phyloP scores from a whole-genome alignment of 495 filamentous ascomycete genomes.

The Lophiotrema nucula region DNA sequence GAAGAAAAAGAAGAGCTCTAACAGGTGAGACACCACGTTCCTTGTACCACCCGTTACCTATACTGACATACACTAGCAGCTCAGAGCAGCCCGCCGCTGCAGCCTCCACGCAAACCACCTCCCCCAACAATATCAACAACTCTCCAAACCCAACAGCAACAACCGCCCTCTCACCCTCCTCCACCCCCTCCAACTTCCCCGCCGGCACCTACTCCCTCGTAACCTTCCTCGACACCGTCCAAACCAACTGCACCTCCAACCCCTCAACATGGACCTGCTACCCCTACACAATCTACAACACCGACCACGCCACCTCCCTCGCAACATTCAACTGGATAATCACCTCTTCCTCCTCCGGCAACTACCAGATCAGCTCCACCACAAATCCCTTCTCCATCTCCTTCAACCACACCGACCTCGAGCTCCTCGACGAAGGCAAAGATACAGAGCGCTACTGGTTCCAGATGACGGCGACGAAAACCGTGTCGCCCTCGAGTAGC shows the following conservation, averaged over 20 bases:
- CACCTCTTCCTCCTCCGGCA: slow-evolving; percentile 19
- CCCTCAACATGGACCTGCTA: slow-evolving; percentile 56
- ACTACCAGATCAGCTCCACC: slow-evolving; percentile 48
- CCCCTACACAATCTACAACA: slow-evolving; percentile 50
- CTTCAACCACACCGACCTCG: slow-evolving; percentile 45
- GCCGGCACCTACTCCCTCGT: slow-evolving; percentile 54
- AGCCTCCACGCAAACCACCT: background rate
- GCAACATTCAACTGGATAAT: slow-evolving; percentile 62
- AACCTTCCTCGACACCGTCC: slow-evolving; percentile 52
- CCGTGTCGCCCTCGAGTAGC: slow-evolving; percentile 42
- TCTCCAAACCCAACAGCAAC: slow-evolving; percentile 2
- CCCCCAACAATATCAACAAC: slow-evolving; percentile 1
- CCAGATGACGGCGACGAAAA: slow-evolving; percentile 46
- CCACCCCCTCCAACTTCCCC: slow-evolving; percentile 46
- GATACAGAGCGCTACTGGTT: slow-evolving; percentile 52
- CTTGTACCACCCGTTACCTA: background rate
- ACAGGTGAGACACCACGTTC: slow-evolving; percentile 5
- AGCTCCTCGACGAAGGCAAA: slow-evolving; percentile 38
- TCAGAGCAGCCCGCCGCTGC: background rate
- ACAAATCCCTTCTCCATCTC: slow-evolving; percentile 50
- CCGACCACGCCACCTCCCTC: slow-evolving; percentile 33
- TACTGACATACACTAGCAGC: background rate
- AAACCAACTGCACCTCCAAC: slow-evolving; percentile 52
- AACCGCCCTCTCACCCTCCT: slow-evolving; percentile 12
- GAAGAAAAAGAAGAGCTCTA: slow-evolving; percentile 25